phyloP scores from a whole-genome alignment of 176 grass and related monocot genomes.

The Bolboschoenus planiculmis region DNA sequence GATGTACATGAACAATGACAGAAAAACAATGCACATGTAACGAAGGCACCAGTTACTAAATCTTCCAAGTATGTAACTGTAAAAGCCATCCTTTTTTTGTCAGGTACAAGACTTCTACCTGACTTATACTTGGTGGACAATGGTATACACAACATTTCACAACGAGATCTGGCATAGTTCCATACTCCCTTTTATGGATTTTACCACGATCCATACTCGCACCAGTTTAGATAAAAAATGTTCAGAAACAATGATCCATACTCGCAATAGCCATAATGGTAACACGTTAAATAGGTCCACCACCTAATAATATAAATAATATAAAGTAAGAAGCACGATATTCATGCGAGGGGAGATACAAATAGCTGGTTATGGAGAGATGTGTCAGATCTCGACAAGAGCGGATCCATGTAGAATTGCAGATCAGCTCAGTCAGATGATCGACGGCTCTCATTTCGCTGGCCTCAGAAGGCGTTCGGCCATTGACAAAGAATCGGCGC shows the following conservation, averaged over 20 bases:
- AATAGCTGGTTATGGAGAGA: constrained; percentile 34
- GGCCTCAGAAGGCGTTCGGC: constrained; percentile 36
- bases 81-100: constrained; percentile 17
- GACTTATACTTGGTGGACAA: constrained; percentile 18
- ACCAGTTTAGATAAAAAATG: neutral
- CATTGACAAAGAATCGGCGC: constrained; percentile 31
- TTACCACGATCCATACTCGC: neutral
- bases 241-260: too few relatives aligned
- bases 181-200: too few relatives aligned
- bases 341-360: neutral
- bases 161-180: neutral
- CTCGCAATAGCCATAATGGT: neutral
- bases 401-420: constrained; percentile 26
- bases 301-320: too few relatives aligned
- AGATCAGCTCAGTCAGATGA: constrained; percentile 67
- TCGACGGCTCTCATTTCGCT: constrained; percentile 48
- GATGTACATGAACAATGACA: constrained; percentile 19
- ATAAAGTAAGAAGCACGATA: neutral
- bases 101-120: constrained; percentile 12
- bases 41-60: constrained; percentile 22
- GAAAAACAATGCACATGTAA: constrained; percentile 14
- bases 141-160: neutral
- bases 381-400: constrained; percentile 80
- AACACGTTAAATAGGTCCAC: neutral
- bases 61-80: constrained; percentile 27